Evolutionary conservation across 192 early-diverging fungal species (phyloP), one percentile per base, ranked within the genome.

Genomic region (Linnemannia hyalina): DNA sequence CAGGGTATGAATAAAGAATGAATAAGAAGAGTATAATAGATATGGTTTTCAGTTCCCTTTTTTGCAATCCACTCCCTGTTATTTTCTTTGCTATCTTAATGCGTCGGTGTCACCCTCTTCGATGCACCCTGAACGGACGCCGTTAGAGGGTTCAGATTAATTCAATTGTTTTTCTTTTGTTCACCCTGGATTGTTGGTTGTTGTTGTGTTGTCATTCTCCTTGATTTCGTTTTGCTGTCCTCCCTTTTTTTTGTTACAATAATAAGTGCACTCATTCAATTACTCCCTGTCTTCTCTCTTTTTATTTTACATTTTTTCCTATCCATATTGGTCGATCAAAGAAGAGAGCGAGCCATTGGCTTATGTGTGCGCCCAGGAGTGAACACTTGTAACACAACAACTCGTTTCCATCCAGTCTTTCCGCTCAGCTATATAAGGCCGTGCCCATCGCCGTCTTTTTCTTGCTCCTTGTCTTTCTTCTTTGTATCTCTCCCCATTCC

Each of bases 381-480:
- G 23, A 35, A 52, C 49, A 52, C 49, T 52, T 49, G 47, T 49
- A 49, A 49, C 47, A 49, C 47, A 49, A 49, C 49, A 52, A 20
- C 49, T 52, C 49, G 18, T 52, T 46, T 8, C 38, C 38, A 40
- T 40, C 38, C 46, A 44, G 2, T 76, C 15, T 9, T 68, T 23
- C 8, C 32, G 42, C 9, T 77, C n/a, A 10, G 41, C 10, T 70
- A 36, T 54, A 36, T 69, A 26, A 38, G 15, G n/a, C 26, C 5
- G 57, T 23, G 2, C 15, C 23, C 6, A 26, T 26, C 40, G 11
- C 52, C 35, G 35, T 35, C 52, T 54, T 15, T 71, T 60, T 68
- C 65, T 52, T 70, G 57, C 70, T 73, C 78, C 69, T 54, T 65
- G 60, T 44, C 76, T 69, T 77, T 69, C 42, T 23, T 47, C 68